Percentiles rank a stretch among this genome's conserved stretches.
phyloP scores from a whole-genome alignment of 352 stramenopile species.

The Globisporangium orthogonon region DNA sequence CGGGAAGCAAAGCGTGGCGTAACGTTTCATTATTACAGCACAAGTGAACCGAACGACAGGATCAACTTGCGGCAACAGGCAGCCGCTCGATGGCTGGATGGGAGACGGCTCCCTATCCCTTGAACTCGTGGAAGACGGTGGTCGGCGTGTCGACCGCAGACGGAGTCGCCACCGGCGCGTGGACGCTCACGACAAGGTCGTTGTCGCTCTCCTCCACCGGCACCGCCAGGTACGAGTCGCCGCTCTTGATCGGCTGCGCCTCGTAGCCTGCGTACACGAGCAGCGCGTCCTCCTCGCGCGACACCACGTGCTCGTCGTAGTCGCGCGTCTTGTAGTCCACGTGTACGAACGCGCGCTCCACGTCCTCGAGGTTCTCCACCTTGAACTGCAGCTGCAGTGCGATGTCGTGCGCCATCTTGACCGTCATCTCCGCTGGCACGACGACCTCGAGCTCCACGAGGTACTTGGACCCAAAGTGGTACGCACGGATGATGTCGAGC shows the following conservation, averaged over 20 bases:
- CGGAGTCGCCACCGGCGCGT: slow-evolving; percentile 7
- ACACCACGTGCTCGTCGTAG: slow-evolving; percentile 67
- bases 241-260: slow-evolving; percentile 9
- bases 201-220: slow-evolving; percentile 3
- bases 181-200: slow-evolving; percentile 3
- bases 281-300: slow-evolving; percentile 42
- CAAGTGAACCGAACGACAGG: background rate
- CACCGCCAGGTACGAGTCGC: slow-evolving; percentile 15
- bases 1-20: background rate
- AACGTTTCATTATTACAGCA: background rate
- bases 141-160: background rate
- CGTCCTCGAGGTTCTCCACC: slow-evolving; percentile 87
- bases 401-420: slow-evolving; percentile 92
- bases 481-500: slow-evolving; percentile 88
- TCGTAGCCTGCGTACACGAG: slow-evolving; percentile 33
- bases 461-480: slow-evolving; percentile 94
- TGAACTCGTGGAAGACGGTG: slow-evolving; percentile 17
- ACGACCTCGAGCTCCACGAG: slow-evolving; percentile 93
- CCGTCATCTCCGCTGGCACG: slow-evolving; percentile 82
- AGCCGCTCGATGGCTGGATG: background rate
- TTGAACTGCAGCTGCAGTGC: slow-evolving; percentile 93
- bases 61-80: background rate
- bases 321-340: slow-evolving; percentile 90
- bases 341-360: slow-evolving; percentile 93
- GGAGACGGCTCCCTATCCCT: background rate